Conservation (phyloP, 768 basidiomycete genomes). For the Mycena haematopus region DNA sequence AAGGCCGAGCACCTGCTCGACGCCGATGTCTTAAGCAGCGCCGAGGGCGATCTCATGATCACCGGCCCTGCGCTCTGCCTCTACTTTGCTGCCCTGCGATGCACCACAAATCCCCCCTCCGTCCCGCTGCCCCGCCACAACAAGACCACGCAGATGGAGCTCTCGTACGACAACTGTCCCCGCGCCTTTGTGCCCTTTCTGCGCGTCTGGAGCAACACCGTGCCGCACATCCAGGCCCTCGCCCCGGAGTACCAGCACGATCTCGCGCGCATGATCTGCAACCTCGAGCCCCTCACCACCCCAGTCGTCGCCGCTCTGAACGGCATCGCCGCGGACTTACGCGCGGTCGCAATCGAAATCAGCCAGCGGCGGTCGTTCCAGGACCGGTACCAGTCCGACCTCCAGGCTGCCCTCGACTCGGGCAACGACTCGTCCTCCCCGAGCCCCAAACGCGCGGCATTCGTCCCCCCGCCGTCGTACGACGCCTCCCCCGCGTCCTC, state of each 20-base stretch:
- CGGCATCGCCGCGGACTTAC: conserved; percentile 80
- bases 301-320: conserved; percentile 51
- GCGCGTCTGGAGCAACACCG: conserved; percentile 71
- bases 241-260: conserved; percentile 75
- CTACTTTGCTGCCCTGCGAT: conserved; percentile 83
- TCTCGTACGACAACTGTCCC: conserved; percentile 27
- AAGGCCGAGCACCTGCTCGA: conserved; percentile 79
- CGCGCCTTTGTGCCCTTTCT: conserved; percentile 68
- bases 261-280: conserved; percentile 81
- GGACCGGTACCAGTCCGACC: conserved; percentile 72
- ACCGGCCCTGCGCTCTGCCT: conserved; percentile 85
- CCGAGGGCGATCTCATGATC: conserved; percentile 86
- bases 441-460: conserved; percentile 37
- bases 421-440: conserved; percentile 45
- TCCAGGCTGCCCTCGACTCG: conserved; percentile 82
- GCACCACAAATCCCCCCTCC: conserved; percentile 76
- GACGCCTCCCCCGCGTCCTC: conserved; percentile 29
- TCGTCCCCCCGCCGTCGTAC: conserved; percentile 33
- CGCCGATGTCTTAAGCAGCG: conserved; percentile 74
- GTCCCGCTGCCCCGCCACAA: conserved; percentile 74
- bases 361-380: conserved; percentile 86
- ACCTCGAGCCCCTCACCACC: conserved; percentile 53
- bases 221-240: conserved; percentile 69
- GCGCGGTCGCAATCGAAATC: conserved; percentile 87
- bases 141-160: conserved; percentile 44